Percentiles rank a stretch among this genome's conserved stretches.
These are phyloP conservation scores for Penicillium sp. DNA, from an alignment of 2,329 filamentous ascomycete genomes.

Conservation along the genomic window DNA sequence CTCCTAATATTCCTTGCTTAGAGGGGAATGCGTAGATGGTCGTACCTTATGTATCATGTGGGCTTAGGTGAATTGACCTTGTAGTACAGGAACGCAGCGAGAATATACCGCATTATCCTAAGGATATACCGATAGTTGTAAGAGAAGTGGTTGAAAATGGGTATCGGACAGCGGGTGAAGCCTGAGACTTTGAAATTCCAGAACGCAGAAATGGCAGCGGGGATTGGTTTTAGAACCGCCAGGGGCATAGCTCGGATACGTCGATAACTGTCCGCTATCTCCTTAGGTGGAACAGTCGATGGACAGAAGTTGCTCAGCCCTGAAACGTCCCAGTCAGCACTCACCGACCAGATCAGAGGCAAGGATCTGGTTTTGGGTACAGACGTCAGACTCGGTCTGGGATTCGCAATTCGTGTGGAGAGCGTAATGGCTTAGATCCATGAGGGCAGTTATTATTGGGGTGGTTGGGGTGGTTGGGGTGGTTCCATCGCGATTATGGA, in stretches of 20 bases:
- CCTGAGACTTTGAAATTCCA: slow-evolving; percentile 3
- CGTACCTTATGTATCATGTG: too few species aligned
- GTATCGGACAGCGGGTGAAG: too few species aligned
- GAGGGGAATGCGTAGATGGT: too few species aligned
- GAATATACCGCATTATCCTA: too few species aligned
- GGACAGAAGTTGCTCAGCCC: slow-evolving; percentile 11
- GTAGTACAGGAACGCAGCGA: too few species aligned
- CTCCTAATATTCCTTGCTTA: too few species aligned
- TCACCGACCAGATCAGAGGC: not conserved
- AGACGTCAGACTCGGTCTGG: slow-evolving; percentile 8
- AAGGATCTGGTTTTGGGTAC: not conserved
- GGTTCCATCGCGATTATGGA: slow-evolving; percentile 23
- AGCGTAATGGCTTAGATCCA: slow-evolving; percentile 12
- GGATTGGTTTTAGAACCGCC: not conserved
- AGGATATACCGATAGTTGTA: too few species aligned
- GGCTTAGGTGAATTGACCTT: too few species aligned
- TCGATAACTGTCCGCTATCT: slow-evolving; percentile 11
- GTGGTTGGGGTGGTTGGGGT: too few species aligned
- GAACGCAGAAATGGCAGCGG: not conserved
- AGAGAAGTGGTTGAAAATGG: too few species aligned
- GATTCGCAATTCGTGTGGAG: slow-evolving; percentile 9
- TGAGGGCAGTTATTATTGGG: slow-evolving; percentile 18
- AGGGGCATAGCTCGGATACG: slow-evolving; percentile 6
- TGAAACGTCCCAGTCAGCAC: slow-evolving; percentile 2
- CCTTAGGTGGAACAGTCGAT: slow-evolving; percentile 13